Evolutionary conservation across 1,284 basidiomycete species (phyloP).

Genomic region (Ustilago xerochloae): DNA sequence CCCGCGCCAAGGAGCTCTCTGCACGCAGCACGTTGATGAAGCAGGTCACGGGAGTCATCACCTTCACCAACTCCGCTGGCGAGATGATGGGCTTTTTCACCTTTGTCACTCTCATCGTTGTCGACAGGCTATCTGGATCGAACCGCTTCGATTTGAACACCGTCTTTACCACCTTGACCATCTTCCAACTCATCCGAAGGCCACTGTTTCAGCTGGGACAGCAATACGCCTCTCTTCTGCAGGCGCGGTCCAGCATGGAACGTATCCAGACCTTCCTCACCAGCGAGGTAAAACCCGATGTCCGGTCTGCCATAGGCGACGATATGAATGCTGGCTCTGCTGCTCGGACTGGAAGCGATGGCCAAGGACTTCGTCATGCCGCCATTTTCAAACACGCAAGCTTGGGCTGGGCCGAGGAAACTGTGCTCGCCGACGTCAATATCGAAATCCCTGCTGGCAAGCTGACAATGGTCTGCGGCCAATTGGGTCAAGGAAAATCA

Average conservation of each 20-base stretch:
- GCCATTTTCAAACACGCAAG: too few species aligned
- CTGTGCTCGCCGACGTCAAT: constrained; percentile 25
- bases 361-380: too few species aligned
- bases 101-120: constrained; percentile 42
- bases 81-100: constrained; percentile 40
- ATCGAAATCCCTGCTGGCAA: constrained; percentile 33
- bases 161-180: background rate
- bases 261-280: constrained; percentile 52
- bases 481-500: constrained; percentile 58
- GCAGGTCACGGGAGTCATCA: constrained; percentile 31
- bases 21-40: too few species aligned
- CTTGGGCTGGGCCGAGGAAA: background rate
- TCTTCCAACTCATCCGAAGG: background rate
- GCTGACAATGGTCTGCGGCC: constrained; percentile 59
- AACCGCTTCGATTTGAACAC: background rate
- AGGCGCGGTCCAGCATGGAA: constrained; percentile 46
- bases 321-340: too few species aligned
- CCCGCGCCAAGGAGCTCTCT: too few species aligned
- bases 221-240: constrained; percentile 15
- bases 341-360: constrained; percentile 38
- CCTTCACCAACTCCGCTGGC: constrained; percentile 25
- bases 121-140: constrained; percentile 5
- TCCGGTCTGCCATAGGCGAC: constrained; percentile 4
- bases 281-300: constrained; percentile 18
- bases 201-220: background rate